Base-by-base conservation (phyloP, 345 rosid genomes). In the Salix purpurea region DNA sequence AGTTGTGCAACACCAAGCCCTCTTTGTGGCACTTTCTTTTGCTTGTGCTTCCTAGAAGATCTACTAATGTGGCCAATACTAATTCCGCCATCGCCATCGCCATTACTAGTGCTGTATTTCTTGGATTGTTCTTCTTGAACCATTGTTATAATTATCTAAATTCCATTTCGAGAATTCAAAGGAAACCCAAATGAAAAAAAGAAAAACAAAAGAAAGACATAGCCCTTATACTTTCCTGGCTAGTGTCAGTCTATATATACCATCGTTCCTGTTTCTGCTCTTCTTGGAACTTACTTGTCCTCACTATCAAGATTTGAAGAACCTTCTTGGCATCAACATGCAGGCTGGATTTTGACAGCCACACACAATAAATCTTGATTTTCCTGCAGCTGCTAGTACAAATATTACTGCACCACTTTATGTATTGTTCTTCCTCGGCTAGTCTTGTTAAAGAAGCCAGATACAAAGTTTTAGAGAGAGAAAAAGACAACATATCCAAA, bases 1-100 rank as follows among this genome's bases (percentile, higher is more conserved):
- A 90, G 83, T 69, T 90, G 92, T 10, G 94, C 92, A 62, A 87
- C 92, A 76, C 94, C 94, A 28, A 90, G 88, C 48, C 94, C 94
- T 80, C 92, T 86, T 75, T 90, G 91, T 28, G 94, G 91, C 8
- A 85, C 83, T 54, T 80, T 88, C 76, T 83, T 89, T 26, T 83
- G 84, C 83, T 89, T 87, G 36, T 78, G 86, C 42, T 81, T 83
- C 74, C 77, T 87, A 67, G 77, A 76, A 65, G 86, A 88, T 73
- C 79, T 78, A 12, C 76, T 75, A 28, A 71, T n/a, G 61, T 71
- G 73, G 24, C 82, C 79, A 19, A 48, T 30, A 56, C 64, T 58
- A 16, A 69, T 50, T 16, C 56, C 75, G 19, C 71, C 75, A 36
- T 78, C 82, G 36, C 83, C 83, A 68, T 82, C 54, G 56, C 67